These are phyloP conservation scores for Ascochyta lentis DNA, from an alignment of 2,329 filamentous ascomycete species.

Conservation along the genomic window DNA sequence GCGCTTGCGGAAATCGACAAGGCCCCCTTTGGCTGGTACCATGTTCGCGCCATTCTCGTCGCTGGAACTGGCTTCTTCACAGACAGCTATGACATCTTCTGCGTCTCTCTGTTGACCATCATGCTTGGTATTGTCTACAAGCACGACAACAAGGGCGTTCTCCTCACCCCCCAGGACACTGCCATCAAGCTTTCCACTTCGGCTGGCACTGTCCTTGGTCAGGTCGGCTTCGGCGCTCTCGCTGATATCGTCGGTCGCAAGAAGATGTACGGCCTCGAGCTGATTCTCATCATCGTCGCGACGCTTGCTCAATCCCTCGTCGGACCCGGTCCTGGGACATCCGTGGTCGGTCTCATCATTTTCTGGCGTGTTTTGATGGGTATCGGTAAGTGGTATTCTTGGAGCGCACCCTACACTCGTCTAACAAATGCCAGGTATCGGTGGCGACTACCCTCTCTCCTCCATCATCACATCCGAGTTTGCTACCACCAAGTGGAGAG, in stretches of 20 bases:
- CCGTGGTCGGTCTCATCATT: conserved; percentile 48
- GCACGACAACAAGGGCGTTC: conserved; percentile 54
- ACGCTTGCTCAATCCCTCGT: conserved; percentile 48
- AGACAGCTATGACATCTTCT: conserved; percentile 74
- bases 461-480: conserved; percentile 76
- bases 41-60: conserved; percentile 77
- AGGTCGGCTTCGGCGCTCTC: conserved; percentile 69
- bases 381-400: conserved; percentile 33
- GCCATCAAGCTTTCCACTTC: conserved; percentile 88
- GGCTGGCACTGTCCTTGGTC: conserved; percentile 82
- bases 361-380: conserved; percentile 53
- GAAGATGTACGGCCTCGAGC: conserved; percentile 75
- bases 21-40: conserved; percentile 82
- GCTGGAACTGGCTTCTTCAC: conserved; percentile 88
- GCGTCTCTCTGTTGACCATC: conserved; percentile 53
- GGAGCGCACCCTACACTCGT: conserved; percentile 47
- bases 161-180: conserved; percentile 74
- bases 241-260: conserved; percentile 81
- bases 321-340: conserved; percentile 44
- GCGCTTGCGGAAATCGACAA: conserved; percentile 84
- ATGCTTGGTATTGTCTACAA: conserved; percentile 86
- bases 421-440: conserved; percentile 40
- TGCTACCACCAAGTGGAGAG: conserved; percentile 51
- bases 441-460: conserved; percentile 83
- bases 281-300: conserved; percentile 50